Evolutionary conservation across 2,329 filamentous ascomycete genomes (phyloP), one percentile per base, ranked within the genome.

Genomic region (Fusarium citri): DNA sequence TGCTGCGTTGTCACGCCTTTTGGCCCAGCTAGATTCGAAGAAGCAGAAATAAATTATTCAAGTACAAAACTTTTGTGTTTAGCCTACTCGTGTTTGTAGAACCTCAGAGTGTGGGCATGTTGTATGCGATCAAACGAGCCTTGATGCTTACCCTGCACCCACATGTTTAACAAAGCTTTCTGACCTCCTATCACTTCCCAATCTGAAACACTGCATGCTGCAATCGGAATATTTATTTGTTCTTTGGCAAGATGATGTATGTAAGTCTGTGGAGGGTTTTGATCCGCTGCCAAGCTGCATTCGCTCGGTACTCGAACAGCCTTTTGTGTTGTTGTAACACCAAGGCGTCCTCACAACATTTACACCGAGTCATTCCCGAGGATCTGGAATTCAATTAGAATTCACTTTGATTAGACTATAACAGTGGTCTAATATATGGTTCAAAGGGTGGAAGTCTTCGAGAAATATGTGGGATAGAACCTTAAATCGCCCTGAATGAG

Each of bases 11-110:
- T n/a, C 46, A 41, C 25, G 11, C 40, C 37, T 46, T 37, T 45
- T 31, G n/a, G 25, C 31, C 50, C 16, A 22, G 15, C 46, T 37
- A 37, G 23, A 58, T 14, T 49, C 14, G 20, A 43, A 40, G 26
- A 50, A 51, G 47, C 25, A 55, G 37, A 26, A 67, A n/a, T 23
- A 57, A 54, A n/a, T 53, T 23, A 20, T 34, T 22, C 15, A 25
- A 47, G 37, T 34, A 23, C 20, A 37, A 41, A 23, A 23, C 15
- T 34, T 34, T 42, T 28, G 11, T 16, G 31, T 28, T 26, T 45
- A 46, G 62, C 37, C 26, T 53, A 26, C 25, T 25, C 8, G 28
- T 48, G 46, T 18, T 48, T 23, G 22, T 23, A 30, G 18, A 22
- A 64, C 30, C 25, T 41, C n/a, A 18, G n/a, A 12, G 20, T n/a